A percentile compares a stretch with the other conserved stretches of the same genome.
phyloP scores from a whole-genome alignment of 768 basidiomycete genomes.

The Boletus fagicola region DNA sequence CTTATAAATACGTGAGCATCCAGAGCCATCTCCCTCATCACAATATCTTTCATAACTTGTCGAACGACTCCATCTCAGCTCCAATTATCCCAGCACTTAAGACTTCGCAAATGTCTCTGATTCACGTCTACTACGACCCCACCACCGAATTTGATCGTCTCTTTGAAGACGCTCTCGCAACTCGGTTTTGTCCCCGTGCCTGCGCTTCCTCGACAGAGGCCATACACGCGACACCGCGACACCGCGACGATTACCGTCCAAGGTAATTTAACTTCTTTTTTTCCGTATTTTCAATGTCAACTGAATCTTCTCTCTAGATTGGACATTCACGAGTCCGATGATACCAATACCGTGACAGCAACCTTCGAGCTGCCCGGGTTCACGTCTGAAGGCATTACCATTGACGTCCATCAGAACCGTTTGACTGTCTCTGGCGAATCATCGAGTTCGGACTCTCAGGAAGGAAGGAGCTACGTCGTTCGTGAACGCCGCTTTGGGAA shows the following conservation, averaged over 20 bases:
- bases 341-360: slow-evolving; percentile 44
- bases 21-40: neutral
- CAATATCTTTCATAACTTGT: neutral
- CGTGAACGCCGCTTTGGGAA: slow-evolving; percentile 45
- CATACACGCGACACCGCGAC: neutral
- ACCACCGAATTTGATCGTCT: slow-evolving; percentile 6
- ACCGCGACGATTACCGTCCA: slow-evolving; percentile 12
- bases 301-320: slow-evolving; percentile 28
- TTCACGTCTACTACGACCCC: slow-evolving; percentile 7
- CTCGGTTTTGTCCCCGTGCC: slow-evolving; percentile 9
- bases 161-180: slow-evolving; percentile 3
- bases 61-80: neutral
- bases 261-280: slow-evolving; percentile 9
- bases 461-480: slow-evolving; percentile 40
- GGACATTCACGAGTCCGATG: slow-evolving; percentile 46
- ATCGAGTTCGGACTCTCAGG: slow-evolving; percentile 29
- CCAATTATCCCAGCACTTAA: neutral
- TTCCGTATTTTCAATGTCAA: neutral
- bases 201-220: neutral
- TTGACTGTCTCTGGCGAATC: slow-evolving; percentile 49
- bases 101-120: slow-evolving; percentile 1
- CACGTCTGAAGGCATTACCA: slow-evolving; percentile 45
- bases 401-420: slow-evolving; percentile 47
- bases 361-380: slow-evolving; percentile 57
- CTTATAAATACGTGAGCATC: slow-evolving; percentile 7